These are phyloP conservation scores for Gleditsia sinensis DNA, from an alignment of 306 rosid genomes.

Conservation along the genomic window DNA sequence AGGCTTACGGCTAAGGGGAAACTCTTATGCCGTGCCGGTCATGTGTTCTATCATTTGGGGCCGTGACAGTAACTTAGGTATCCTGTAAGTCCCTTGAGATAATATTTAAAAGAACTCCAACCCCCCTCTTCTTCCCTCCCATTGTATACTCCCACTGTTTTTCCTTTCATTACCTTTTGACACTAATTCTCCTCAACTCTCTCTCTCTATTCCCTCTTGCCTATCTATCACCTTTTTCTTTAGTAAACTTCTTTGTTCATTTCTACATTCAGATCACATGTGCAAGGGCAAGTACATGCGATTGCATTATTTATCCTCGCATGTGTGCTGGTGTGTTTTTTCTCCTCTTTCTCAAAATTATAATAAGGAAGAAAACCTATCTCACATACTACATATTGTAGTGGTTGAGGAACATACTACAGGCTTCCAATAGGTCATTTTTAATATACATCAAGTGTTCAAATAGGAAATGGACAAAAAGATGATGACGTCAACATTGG, in stretches of 20 bases:
- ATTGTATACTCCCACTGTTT: neutral
- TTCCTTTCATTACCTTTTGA: neutral
- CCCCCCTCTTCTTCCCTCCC: neutral
- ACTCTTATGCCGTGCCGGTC: too few relatives aligned
- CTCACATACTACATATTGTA: neutral
- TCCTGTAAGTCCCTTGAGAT: neutral
- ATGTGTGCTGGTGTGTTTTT: neutral
- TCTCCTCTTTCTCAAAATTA: neutral
- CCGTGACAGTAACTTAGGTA: too few relatives aligned
- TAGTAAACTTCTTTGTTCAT: slow-evolving; percentile 1
- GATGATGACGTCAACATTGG: slow-evolving; percentile 1
- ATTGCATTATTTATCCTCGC: too few relatives aligned
- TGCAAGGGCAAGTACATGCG: neutral
- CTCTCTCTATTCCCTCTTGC: neutral
- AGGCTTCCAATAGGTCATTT: slow-evolving; percentile 13
- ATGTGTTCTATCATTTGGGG: too few relatives aligned
- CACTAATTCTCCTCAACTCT: neutral
- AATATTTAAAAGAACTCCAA: neutral
- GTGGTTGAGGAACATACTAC: slow-evolving; percentile 3
- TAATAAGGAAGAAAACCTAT: neutral
- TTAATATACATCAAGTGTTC: slow-evolving; percentile 19
- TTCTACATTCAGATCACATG: neutral
- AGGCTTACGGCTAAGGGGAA: too few relatives aligned
- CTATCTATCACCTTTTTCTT: neutral
- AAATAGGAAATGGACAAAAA: slow-evolving; percentile 23